phyloP scores from a whole-genome alignment of 179 eudicot genomes.

The Spinacia oleracea region DNA sequence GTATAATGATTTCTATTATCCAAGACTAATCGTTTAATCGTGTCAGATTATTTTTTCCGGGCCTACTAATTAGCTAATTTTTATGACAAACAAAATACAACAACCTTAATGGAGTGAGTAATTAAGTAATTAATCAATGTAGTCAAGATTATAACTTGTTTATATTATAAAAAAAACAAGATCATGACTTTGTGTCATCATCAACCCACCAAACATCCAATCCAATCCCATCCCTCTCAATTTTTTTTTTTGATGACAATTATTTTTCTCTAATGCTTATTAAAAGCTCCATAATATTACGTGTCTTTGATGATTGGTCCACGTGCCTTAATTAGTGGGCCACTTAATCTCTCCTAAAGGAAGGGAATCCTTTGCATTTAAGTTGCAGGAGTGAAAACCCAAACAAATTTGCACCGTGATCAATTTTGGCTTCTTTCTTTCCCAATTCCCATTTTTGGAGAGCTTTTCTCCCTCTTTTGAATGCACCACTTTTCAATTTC shows the following conservation, averaged over 20 bases:
- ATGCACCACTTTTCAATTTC: neutral
- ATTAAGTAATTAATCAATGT: too few species aligned
- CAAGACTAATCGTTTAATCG: too few species aligned
- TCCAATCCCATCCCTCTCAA: constrained; percentile 5
- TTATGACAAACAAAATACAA: too few species aligned
- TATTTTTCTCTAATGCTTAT: neutral
- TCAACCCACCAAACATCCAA: constrained; percentile 20
- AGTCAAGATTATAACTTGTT: too few species aligned
- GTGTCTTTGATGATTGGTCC: constrained; percentile 9
- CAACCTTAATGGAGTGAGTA: too few species aligned
- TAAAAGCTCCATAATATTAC: neutral
- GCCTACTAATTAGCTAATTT: too few species aligned
- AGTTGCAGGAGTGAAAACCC: constrained; percentile 9
- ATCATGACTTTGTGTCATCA: constrained; percentile 11
- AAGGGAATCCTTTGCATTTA: constrained; percentile 22
- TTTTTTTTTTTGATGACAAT: neutral
- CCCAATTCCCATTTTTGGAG: neutral
- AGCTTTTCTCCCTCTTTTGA: constrained; percentile 4
- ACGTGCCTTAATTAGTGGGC: neutral
- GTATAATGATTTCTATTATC: too few species aligned
- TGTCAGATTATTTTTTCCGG: too few species aligned
- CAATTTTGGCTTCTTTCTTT: constrained; percentile 4
- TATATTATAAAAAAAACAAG: neutral
- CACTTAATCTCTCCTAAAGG: neutral
- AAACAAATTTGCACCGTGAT: constrained; percentile 18